Evolutionary conservation across 257 asterid species (phyloP).

Genomic region (Avicennia marina): DNA sequence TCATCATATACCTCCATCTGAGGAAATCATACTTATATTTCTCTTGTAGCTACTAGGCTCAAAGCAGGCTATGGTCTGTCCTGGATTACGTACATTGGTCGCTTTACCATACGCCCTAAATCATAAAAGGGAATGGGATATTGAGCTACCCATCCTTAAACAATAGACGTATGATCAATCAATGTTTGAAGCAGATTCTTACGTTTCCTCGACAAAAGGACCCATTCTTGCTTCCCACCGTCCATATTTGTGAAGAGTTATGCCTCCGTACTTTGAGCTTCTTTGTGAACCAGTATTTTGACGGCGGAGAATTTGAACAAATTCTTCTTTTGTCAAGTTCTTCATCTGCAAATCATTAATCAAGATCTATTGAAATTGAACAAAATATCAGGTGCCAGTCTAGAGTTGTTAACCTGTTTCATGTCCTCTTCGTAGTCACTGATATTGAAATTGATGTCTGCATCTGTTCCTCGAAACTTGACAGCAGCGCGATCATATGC

Average conservation of each 20-base stretch:
- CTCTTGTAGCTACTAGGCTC: constrained; percentile 25
- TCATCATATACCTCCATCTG: constrained; percentile 29
- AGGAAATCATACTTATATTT: constrained; percentile 22
- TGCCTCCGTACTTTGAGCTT: constrained; percentile 42
- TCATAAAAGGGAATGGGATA: constrained; percentile 19
- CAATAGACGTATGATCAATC: no score
- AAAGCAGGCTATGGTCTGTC: constrained; percentile 41
- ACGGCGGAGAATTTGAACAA: constrained; percentile 44
- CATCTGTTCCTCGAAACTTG: no score
- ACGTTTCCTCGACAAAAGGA: constrained; percentile 41
- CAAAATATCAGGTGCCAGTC: background rate
- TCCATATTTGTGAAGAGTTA: constrained; percentile 38
- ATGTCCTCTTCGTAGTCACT: no score
- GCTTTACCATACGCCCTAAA: constrained; percentile 54
- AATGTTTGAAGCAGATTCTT: constrained; percentile 9
- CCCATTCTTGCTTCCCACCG: constrained; percentile 46
- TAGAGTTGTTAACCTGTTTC: background rate
- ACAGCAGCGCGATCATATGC: no score
- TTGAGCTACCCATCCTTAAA: background rate
- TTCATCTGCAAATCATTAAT: constrained; percentile 28
- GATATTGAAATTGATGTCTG: no score
- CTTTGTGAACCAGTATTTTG: constrained; percentile 44
- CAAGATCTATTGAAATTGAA: background rate
- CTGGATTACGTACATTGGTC: constrained; percentile 35
- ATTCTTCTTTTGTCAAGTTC: constrained; percentile 42